Evolutionary conservation across 2,329 filamentous ascomycete species (phyloP).

Genomic region (Cordyceps cicadae): DNA sequence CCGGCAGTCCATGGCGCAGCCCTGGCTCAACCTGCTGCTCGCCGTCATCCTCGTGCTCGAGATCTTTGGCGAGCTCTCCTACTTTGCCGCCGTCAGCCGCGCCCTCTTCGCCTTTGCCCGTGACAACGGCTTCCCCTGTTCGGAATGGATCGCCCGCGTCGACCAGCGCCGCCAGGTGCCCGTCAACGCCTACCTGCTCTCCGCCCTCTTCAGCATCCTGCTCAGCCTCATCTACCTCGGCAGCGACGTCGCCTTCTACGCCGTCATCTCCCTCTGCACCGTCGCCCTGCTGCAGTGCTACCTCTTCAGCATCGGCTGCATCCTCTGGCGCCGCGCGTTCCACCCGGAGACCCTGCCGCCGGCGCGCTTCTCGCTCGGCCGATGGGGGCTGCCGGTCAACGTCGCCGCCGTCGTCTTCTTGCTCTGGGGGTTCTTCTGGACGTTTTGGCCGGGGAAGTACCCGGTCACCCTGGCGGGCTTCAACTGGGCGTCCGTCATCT

Average conservation of each 20-base stretch:
- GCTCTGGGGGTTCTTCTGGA: conserved; percentile 15
- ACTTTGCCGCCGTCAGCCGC: conserved; percentile 9
- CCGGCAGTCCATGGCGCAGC: conserved; percentile 8
- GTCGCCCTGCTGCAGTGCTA: conserved; percentile 15
- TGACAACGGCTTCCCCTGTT: conserved; percentile 9
- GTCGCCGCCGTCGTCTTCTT: conserved; percentile 6
- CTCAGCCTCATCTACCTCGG: conserved; percentile 13
- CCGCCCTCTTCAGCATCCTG: conserved; percentile 4
- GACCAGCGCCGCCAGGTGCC: conserved; percentile 11
- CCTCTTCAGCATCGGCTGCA: conserved; percentile 14
- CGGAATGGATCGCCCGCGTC: conserved; percentile 8
- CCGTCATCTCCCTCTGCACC: conserved; percentile 12
- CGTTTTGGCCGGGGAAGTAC: conserved; percentile 13
- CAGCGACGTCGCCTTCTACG: conserved; percentile 14
- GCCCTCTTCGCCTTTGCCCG: conserved; percentile 11
- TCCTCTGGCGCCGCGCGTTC: conserved; percentile 13
- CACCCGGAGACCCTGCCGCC: conserved; percentile 13
- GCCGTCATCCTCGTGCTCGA: not conserved
- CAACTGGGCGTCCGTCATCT: conserved; percentile 14
- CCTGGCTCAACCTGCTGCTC: conserved; percentile 5
- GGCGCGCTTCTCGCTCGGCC: conserved; percentile 14
- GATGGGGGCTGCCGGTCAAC: conserved; percentile 13
- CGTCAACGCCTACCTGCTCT: conserved; percentile 13
- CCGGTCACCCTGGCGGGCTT: conserved; percentile 11
- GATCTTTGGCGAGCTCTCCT: conserved; percentile 4